These are phyloP conservation scores for Eutrema salsugineum DNA, from an alignment of 441 rosid species.

Conservation along the genomic window DNA sequence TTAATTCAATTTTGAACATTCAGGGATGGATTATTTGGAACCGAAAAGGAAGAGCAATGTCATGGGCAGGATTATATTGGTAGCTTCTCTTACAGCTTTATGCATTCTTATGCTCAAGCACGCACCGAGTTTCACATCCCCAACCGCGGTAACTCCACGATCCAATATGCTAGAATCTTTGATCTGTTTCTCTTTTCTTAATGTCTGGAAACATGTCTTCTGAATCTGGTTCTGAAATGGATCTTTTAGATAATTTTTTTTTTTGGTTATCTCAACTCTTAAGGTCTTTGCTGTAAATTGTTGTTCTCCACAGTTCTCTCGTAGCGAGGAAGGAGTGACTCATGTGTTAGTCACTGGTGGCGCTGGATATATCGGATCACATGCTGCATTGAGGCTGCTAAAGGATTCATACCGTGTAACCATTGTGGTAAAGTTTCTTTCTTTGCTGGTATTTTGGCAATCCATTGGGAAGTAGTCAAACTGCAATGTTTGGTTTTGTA, in stretches of 20 bases:
- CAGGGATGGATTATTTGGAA: slow-evolving; percentile 85
- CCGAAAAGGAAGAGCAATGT: slow-evolving; percentile 71
- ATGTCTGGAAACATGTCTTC: not conserved
- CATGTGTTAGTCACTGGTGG: slow-evolving; percentile 97
- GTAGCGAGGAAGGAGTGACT: slow-evolving; percentile 61
- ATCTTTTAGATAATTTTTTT: not conserved
- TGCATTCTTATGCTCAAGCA: slow-evolving; percentile 89
- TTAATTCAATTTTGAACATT: not conserved
- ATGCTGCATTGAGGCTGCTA: slow-evolving; percentile 77
- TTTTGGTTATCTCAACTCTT: not conserved
- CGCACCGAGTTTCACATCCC: slow-evolving; percentile 55
- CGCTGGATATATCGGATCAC: slow-evolving; percentile 98
- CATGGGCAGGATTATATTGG: slow-evolving; percentile 69
- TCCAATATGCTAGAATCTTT: not conserved
- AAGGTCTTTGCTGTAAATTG: not conserved
- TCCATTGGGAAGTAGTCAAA: not conserved
- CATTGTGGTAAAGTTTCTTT: slow-evolving; percentile 57
- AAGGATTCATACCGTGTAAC: slow-evolving; percentile 85
- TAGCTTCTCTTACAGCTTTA: slow-evolving; percentile 68
- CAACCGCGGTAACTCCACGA: slow-evolving; percentile 53
- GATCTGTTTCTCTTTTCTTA: not conserved
- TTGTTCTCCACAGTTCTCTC: slow-evolving; percentile 50
- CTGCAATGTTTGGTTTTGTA: not conserved
- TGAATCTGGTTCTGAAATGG: not conserved
- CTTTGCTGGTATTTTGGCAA: not conserved